phyloP scores from a whole-genome alignment of 192 early-diverging fungal genomes.

The Coemansia sp. region DNA sequence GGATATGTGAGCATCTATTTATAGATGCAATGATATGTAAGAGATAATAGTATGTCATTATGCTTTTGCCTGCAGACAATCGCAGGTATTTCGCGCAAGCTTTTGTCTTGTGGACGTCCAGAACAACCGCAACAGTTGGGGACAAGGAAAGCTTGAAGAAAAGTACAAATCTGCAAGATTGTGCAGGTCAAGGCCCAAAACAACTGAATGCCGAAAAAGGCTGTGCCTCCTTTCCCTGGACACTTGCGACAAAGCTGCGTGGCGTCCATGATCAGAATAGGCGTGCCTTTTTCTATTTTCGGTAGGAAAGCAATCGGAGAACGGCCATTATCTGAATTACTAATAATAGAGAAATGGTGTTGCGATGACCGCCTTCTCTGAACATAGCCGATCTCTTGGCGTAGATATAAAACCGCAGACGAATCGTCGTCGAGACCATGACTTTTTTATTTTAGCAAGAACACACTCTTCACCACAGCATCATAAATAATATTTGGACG shows the following conservation, averaged over 20 bases:
- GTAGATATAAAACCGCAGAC: slow-evolving; percentile 19
- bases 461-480: neutral
- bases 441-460: neutral
- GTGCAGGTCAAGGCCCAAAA: slow-evolving; percentile 4
- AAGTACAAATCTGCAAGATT: neutral
- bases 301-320: neutral
- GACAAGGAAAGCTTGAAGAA: slow-evolving; percentile 1
- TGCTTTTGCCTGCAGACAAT: neutral
- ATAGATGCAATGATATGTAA: slow-evolving; percentile 11
- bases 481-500: neutral
- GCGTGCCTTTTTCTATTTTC: slow-evolving; percentile 26
- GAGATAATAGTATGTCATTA: neutral
- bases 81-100: neutral
- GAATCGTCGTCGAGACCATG: slow-evolving; percentile 8
- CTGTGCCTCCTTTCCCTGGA: neutral
- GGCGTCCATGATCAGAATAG: neutral
- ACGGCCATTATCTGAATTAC: slow-evolving; percentile 8
- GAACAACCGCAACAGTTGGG: slow-evolving; percentile 11
- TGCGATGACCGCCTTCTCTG: slow-evolving; percentile 9
- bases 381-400: slow-evolving; percentile 18
- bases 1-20: slow-evolving; percentile 8
- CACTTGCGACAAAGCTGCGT: neutral
- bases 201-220: neutral
- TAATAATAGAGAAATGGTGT: slow-evolving; percentile 17
- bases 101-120: neutral